A percentile compares a stretch with the other conserved stretches of the same genome.
Evolutionary conservation across 306 rosid genomes (phyloP).

Genomic region (Carpinus viminea): DNA sequence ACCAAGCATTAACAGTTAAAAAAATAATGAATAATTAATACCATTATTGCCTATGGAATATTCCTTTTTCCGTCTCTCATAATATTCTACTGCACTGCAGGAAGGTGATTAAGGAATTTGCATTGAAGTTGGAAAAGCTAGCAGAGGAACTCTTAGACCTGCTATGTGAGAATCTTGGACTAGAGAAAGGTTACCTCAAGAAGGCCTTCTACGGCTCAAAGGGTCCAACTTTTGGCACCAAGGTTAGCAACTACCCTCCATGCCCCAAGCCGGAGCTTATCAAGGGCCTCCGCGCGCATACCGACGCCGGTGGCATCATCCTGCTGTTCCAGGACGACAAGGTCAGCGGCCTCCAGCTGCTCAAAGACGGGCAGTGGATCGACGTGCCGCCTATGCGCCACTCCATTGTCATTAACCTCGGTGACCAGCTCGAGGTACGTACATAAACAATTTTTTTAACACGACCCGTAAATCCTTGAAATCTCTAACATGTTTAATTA

Average conservation of each 20-base stretch:
- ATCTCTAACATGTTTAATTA: too few relatives aligned
- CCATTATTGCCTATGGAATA: neutral
- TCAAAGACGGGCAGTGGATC: conserved; percentile 76
- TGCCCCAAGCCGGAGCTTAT: conserved; percentile 84
- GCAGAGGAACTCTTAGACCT: conserved; percentile 78
- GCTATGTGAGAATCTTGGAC: conserved; percentile 86
- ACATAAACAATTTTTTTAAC: neutral
- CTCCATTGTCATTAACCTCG: conserved; percentile 79
- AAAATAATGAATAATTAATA: neutral
- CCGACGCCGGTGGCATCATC: conserved; percentile 91
- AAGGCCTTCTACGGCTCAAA: conserved; percentile 72
- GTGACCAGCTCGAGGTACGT: conserved; percentile 96
- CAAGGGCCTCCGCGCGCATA: conserved; percentile 91
- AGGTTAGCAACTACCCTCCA: conserved; percentile 87
- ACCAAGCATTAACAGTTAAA: too few relatives aligned
- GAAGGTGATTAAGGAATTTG: conserved; percentile 78
- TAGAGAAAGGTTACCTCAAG: conserved; percentile 77
- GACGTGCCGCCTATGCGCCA: conserved; percentile 94
- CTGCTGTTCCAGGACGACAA: conserved; percentile 87
- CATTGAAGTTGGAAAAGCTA: conserved; percentile 56
- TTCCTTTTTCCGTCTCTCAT: neutral
- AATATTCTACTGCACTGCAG: conserved; percentile 28
- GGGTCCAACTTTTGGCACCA: conserved; percentile 89
- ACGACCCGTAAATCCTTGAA: too few relatives aligned
- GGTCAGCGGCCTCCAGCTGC: conserved; percentile 88